Evolutionary conservation across 1,284 basidiomycete species (phyloP).

Genomic region (Sparassis latifolia): DNA sequence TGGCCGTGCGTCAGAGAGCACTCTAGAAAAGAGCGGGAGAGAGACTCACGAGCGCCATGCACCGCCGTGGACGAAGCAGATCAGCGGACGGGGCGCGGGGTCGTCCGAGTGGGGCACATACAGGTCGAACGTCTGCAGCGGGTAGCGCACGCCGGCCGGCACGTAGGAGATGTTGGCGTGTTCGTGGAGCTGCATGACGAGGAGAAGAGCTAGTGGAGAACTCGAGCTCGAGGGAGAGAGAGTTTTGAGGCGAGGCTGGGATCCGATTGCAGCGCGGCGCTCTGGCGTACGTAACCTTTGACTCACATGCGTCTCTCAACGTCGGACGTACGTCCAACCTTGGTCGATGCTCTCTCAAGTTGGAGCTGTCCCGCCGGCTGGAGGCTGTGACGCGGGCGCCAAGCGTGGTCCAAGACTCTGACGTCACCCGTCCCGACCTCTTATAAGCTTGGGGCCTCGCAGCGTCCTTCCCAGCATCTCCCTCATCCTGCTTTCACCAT

Average conservation of each 20-base stretch:
- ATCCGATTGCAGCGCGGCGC: no score
- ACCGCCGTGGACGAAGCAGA: conserved; percentile 63
- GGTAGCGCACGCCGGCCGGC: conserved; percentile 16
- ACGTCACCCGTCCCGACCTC: conserved; percentile 3
- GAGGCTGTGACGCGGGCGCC: not conserved
- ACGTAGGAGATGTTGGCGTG: conserved; percentile 40
- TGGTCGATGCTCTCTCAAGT: no score
- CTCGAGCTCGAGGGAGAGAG: no score
- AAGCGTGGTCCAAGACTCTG: not conserved
- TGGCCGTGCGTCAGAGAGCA: conserved; percentile 20
- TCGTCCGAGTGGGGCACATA: conserved; percentile 24
- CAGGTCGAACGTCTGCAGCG: conserved; percentile 41
- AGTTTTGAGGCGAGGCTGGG: no score
- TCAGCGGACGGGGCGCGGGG: conserved; percentile 12
- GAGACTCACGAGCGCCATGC: conserved; percentile 66
- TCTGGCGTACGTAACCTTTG: no score
- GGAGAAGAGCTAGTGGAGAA: no score
- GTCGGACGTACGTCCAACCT: no score
- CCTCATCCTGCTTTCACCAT: conserved; percentile 31
- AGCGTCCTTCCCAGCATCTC: not conserved
- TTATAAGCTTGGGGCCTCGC: conserved; percentile 3
- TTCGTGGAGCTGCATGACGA: conserved; percentile 3
- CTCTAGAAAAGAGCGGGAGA: not conserved
- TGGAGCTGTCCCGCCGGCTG: no score
- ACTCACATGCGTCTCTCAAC: no score